Conservation (phyloP, 192 early-diverging fungal genomes). For the Podila clonocystis region DNA sequence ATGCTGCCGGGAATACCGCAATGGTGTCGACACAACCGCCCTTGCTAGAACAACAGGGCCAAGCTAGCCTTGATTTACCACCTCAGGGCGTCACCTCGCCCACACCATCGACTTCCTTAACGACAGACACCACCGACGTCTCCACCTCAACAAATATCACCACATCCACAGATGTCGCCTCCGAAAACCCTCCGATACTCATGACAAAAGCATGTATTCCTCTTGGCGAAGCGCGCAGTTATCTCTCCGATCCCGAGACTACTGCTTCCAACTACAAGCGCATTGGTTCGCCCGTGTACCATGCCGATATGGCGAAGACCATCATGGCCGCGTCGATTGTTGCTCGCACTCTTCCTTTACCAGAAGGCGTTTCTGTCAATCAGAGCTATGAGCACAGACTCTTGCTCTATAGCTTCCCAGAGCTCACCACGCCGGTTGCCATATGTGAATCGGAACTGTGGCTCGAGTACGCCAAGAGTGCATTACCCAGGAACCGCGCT, state of each 20-base stretch:
- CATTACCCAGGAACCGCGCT: neutral
- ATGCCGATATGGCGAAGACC: neutral
- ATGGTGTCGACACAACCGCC: too few relatives aligned
- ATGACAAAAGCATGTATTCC: neutral
- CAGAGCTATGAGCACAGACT: neutral
- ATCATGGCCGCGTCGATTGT: neutral
- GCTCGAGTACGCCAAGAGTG: neutral
- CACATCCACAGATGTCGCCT: too few relatives aligned
- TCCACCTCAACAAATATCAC: too few relatives aligned
- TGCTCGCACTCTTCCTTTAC: neutral
- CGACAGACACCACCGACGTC: too few relatives aligned
- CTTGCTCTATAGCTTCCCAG: conserved; percentile 21
- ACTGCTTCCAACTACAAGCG: neutral
- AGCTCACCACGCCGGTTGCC: conserved; percentile 29
- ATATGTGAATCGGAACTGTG: conserved; percentile 17
- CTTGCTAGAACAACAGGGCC: too few relatives aligned
- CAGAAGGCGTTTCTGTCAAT: neutral
- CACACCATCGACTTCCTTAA: too few relatives aligned
- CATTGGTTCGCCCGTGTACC: neutral
- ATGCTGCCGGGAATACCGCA: too few relatives aligned
- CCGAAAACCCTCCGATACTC: too few relatives aligned
- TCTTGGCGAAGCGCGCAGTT: neutral
- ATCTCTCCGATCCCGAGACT: neutral
- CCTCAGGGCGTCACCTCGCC: too few relatives aligned
- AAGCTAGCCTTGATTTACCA: too few relatives aligned